Percentiles rank a stretch among this genome's conserved stretches.
Conservation (phyloP, 192 early-diverging fungal genomes). For the Podila horticola region DNA sequence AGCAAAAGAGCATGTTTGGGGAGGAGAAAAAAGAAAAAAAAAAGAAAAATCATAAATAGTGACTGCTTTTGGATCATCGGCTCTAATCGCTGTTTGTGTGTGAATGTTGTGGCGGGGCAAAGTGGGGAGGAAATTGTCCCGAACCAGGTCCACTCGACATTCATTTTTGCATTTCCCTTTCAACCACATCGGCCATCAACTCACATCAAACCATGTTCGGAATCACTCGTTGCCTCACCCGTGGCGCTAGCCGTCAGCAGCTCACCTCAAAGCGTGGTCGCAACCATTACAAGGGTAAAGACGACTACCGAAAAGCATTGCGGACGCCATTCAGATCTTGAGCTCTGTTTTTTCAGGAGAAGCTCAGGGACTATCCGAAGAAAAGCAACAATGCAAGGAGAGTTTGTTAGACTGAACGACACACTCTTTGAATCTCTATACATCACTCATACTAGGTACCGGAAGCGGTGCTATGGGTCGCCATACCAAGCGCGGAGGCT, state of each 20-base stretch:
- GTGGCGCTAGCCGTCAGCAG: conserved; percentile 62
- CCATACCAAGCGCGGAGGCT: conserved; percentile 70
- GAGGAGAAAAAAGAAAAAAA: background rate
- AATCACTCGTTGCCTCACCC: conserved; percentile 62
- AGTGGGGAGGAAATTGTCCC: too few species aligned
- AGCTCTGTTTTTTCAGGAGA: too few species aligned
- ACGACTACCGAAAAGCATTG: background rate
- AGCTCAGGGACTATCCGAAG: background rate
- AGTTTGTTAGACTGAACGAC: background rate
- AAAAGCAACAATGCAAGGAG: background rate
- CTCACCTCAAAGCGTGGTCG: conserved; percentile 68
- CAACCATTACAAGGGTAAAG: conserved; percentile 69
- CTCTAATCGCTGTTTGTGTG: background rate
- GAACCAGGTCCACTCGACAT: too few species aligned
- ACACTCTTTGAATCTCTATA: too few species aligned
- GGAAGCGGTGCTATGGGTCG: conserved; percentile 71
- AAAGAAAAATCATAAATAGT: background rate
- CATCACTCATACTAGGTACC: conserved; percentile 53
- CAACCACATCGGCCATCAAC: too few species aligned
- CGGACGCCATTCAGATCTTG: too few species aligned
- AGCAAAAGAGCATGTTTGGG: too few species aligned
- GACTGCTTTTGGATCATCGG: background rate
- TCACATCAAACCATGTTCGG: conserved; percentile 57
- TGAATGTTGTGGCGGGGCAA: background rate
- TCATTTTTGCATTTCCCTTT: too few species aligned